Base-by-base conservation (phyloP, 108 stramenopile species). In the Pseudonitzschia delicatissima region DNA sequence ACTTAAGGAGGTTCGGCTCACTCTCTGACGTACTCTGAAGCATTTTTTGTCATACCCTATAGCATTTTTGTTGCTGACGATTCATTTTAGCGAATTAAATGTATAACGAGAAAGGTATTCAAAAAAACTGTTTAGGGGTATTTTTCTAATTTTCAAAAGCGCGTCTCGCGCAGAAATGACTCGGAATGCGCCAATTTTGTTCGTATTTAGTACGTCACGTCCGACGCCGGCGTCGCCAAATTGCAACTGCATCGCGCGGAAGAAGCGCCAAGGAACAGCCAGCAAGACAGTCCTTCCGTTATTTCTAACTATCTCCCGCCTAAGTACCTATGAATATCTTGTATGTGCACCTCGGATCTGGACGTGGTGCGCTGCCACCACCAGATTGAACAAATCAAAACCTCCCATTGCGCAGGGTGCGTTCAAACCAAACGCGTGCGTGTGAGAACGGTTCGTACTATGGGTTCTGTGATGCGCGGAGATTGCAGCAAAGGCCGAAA, bases 341-440 rank as follows among this genome's bases (percentile, higher is more conserved):
- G 47, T 21, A 48, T 1, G n/a, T 48, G n/a, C n/a, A n/a, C n/a
- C n/a, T n/a, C n/a, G n/a, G n/a, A 23, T 48, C 47, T 48, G 47
- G 47, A 48, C 47, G 47, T 48, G 47, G 47, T 48, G 47, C 47
- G 47, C 23, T 48, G 47, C 47, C 47, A 48, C 47, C 47, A 48
- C 17, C 47, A 48, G 47, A 48, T 48, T 48, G 21, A 48, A 48
- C 21, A 6, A 48, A 7, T 2, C n/a, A n/a, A n/a, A n/a, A n/a
- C n/a, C n/a, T n/a, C n/a, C n/a, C n/a, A n/a, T n/a, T n/a, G n/a
- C n/a, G n/a, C n/a, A n/a, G 21, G n/a, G 3, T 48, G n/a, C 47
- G 47, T 48, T 48, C 9, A 48, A 48, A 18, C 47, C 20, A 48
- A 2, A 18, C 47, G 47, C 47, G 47, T 48, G 47, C 47, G 47